Evolutionary conservation across 192 early-diverging fungal species (phyloP).

Genomic region (Coemansia umbellata): DNA sequence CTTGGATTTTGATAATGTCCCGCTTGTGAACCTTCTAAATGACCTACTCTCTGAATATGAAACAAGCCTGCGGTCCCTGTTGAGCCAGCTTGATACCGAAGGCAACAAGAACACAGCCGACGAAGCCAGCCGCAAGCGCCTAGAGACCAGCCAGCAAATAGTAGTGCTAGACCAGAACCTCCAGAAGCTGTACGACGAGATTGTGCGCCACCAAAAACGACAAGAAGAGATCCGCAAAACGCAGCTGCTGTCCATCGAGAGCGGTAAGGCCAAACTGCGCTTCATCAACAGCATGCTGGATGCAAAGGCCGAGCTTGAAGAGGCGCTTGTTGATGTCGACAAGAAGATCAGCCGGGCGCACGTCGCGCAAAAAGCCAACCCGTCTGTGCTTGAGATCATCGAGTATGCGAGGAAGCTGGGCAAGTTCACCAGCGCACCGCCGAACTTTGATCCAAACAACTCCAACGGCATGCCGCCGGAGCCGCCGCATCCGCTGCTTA

Average conservation of each 20-base stretch:
- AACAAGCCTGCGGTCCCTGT: constrained; percentile 24
- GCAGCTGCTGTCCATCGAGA: constrained; percentile 26
- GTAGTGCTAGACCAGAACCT: constrained; percentile 26
- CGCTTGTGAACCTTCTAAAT: constrained; percentile 37
- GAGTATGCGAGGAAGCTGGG: constrained; percentile 51
- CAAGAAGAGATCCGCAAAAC: constrained; percentile 39
- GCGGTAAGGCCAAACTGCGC: constrained; percentile 33
- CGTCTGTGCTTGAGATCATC: constrained; percentile 35
- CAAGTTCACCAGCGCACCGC: constrained; percentile 49
- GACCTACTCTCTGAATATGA: constrained; percentile 33
- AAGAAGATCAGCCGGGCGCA: constrained; percentile 13
- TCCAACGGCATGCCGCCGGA: constrained; percentile 27
- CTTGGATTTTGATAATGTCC: constrained; percentile 26
- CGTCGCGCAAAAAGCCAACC: constrained; percentile 6
- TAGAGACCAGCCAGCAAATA: constrained; percentile 3
- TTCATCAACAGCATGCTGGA: constrained; percentile 38
- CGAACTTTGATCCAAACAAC: constrained; percentile 45
- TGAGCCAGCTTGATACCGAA: constrained; percentile 35
- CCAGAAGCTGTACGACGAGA: constrained; percentile 28
- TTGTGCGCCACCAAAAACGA: constrained; percentile 35
- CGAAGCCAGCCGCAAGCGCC: constrained; percentile 3
- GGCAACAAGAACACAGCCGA: constrained; percentile 23
- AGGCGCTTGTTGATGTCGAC: constrained; percentile 14
- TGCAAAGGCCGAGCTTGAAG: constrained; percentile 30
- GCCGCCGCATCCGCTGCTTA: constrained; percentile 47